A percentile compares a stretch with the other conserved stretches of the same genome.
phyloP scores from a whole-genome alignment of 108 stramenopile genomes.

The Stephanodiscus minutulus region DNA sequence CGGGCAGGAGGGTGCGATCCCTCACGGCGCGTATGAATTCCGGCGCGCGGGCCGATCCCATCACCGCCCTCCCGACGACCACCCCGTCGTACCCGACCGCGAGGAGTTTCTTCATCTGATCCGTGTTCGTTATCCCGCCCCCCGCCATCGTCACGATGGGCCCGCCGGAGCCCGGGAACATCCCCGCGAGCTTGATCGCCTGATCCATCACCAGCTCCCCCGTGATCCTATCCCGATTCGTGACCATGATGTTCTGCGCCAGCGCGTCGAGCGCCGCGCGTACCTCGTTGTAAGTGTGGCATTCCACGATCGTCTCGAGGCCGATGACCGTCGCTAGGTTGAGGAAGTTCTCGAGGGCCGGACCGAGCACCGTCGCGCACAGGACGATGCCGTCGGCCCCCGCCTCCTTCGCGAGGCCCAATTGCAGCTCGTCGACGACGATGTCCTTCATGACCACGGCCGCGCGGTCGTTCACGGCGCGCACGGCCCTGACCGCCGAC shows the following conservation, averaged over 20 bases:
- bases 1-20: slow-evolving; percentile 85
- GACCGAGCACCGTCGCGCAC: slow-evolving; percentile 82
- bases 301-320: slow-evolving; percentile 89
- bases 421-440: slow-evolving; percentile 89
- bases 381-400: slow-evolving; percentile 86
- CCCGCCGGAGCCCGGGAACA: slow-evolving; percentile 86
- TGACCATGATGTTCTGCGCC: slow-evolving; percentile 84
- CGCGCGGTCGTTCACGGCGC: slow-evolving; percentile 62
- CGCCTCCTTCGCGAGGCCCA: slow-evolving; percentile 88
- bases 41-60: slow-evolving; percentile 81
- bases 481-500: slow-evolving; percentile 74
- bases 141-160: slow-evolving; percentile 84
- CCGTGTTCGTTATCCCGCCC: slow-evolving; percentile 77
- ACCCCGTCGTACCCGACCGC: slow-evolving; percentile 90
- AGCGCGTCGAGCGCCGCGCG: slow-evolving; percentile 76
- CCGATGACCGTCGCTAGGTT: slow-evolving; percentile 87
- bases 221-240: slow-evolving; percentile 80
- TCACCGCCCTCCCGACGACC: slow-evolving; percentile 82
- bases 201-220: slow-evolving; percentile 72
- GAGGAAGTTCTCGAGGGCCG: slow-evolving; percentile 81
- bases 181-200: slow-evolving; percentile 79
- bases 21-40: slow-evolving; percentile 87
- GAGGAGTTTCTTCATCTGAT: slow-evolving; percentile 83
- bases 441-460: slow-evolving; percentile 93
- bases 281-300: slow-evolving; percentile 87